Evolutionary conservation across 768 basidiomycete species (phyloP).

Genomic region (Leccinum aurantiacum): DNA sequence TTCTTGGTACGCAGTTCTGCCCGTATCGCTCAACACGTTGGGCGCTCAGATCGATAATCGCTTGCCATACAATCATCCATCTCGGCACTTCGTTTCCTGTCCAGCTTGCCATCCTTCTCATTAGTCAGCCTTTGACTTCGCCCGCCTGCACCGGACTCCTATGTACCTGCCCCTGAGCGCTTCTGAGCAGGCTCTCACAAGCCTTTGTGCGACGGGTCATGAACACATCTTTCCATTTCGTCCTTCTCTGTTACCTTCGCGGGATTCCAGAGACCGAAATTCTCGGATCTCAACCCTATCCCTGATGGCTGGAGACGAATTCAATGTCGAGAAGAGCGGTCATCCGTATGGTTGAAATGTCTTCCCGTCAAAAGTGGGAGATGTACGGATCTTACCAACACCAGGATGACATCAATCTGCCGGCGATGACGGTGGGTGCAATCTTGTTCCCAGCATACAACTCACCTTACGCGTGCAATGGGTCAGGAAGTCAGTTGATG

Average conservation of each 20-base stretch:
- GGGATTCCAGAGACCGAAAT: neutral
- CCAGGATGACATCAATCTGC: neutral
- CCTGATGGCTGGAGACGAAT: neutral
- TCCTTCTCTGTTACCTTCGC: neutral
- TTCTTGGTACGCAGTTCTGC: neutral
- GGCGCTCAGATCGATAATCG: too few species aligned
- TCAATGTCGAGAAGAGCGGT: neutral
- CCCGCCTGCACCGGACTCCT: neutral
- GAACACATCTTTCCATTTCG: neutral
- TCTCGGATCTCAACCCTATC: neutral
- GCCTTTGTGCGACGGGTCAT: neutral
- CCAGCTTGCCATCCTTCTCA: too few species aligned
- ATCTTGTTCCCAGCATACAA: neutral
- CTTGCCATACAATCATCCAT: neutral
- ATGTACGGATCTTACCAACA: too few species aligned
- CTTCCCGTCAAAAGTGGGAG: neutral
- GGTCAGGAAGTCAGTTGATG: neutral
- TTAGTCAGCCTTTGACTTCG: neutral
- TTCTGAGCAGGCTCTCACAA: neutral
- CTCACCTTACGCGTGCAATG: neutral
- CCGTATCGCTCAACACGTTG: too few species aligned
- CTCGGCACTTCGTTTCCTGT: neutral
- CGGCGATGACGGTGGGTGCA: neutral
- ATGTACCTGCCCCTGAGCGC: neutral
- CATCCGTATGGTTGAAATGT: neutral